Percentiles rank a stretch among this genome's conserved stretches.
Conservation (phyloP, 768 basidiomycete genomes). For the Mycena amicta region DNA sequence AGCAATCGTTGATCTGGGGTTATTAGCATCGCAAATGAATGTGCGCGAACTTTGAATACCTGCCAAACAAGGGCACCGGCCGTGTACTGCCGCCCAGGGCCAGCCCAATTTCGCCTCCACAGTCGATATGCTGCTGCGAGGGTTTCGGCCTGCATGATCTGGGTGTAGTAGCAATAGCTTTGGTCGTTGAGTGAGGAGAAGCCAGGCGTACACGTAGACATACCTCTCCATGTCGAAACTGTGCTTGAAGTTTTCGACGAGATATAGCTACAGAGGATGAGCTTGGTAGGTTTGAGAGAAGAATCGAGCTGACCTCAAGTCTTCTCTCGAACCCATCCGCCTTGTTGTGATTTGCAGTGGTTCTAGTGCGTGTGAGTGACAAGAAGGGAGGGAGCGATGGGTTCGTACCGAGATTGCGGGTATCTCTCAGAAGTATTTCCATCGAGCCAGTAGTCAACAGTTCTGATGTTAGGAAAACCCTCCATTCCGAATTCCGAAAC, state of each 20-base stretch:
- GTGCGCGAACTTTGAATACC: slow-evolving; percentile 50
- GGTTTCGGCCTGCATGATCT: slow-evolving; percentile 95
- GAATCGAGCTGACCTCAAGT: slow-evolving; percentile 58
- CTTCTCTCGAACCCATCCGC: slow-evolving; percentile 85
- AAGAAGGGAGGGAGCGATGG: slow-evolving; percentile 12
- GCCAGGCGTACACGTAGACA: slow-evolving; percentile 1
- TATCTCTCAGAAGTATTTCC: slow-evolving; percentile 72
- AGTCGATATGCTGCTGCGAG: slow-evolving; percentile 85
- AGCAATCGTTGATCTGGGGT: slow-evolving; percentile 81
- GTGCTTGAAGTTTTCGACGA: slow-evolving; percentile 93
- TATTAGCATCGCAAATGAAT: no score
- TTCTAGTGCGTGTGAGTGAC: slow-evolving; percentile 42
- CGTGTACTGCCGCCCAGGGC: slow-evolving; percentile 82
- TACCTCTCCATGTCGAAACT: slow-evolving; percentile 86
- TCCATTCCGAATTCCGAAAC: slow-evolving; percentile 95
- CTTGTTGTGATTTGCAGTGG: slow-evolving; percentile 86
- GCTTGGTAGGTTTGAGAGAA: neutral
- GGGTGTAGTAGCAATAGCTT: slow-evolving; percentile 92
- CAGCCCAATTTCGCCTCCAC: slow-evolving; percentile 92
- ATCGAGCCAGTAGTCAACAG: slow-evolving; percentile 87
- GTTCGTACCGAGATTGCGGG: slow-evolving; percentile 85
- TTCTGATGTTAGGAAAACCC: slow-evolving; percentile 81
- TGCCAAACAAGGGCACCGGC: slow-evolving; percentile 96
- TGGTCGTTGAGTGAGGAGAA: slow-evolving; percentile 13
- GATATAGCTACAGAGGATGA: slow-evolving; percentile 67